Base-by-base conservation (phyloP, 2,329 filamentous ascomycete genomes). In the Hymenoscyphus occultus region DNA sequence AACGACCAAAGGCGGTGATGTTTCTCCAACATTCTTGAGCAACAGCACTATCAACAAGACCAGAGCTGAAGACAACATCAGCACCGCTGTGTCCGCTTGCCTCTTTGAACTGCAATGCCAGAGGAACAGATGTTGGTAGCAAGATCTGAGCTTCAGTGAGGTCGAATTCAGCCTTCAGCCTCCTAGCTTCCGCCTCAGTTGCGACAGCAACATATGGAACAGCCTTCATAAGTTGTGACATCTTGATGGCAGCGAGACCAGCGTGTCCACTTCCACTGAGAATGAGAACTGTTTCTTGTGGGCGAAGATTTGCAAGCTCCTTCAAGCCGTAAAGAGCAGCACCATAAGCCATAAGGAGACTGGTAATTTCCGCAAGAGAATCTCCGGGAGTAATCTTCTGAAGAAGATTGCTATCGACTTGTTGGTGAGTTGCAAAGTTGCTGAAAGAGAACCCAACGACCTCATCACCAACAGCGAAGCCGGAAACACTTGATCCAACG, bases 1-100 rank as follows among this genome's bases (percentile, higher is more conserved):
- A 77, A 0, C 74, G 68, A 0, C 78, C 78, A 61, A 76, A 76
- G 0, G 61, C 59, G 2, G 76, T 74, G 4, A 79, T 51, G 61
- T 74, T 77, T 5, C 70, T 54, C 75, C 74, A 77, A 1, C 73
- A 62, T 7, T 70, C 65, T 5, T 65, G 65, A 1, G 72, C 62
- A 5, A 65, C 39, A 4, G 71, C 67, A 19, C 69, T 71, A 13
- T 68, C 14, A 2, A 73, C 51, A 4, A 69, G 64, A 14, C 74
- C 60, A 59, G 71, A 68, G 61, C 71, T 72, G 5, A 74, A 48
- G 2, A 72, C 63, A 7, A 73, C 68, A 48, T 74, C 71, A 13
- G 73, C 71, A 35, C 72, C 72, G 9, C 35, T 10, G 5, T 48
- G 16, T 16, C 68, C 64, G 12, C 64, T 62, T n/a, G 71, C 73